A percentile compares a stretch with the other conserved stretches of the same genome.
Conservation (phyloP, 139 green algal species). For the Eudorina sp. region DNA sequence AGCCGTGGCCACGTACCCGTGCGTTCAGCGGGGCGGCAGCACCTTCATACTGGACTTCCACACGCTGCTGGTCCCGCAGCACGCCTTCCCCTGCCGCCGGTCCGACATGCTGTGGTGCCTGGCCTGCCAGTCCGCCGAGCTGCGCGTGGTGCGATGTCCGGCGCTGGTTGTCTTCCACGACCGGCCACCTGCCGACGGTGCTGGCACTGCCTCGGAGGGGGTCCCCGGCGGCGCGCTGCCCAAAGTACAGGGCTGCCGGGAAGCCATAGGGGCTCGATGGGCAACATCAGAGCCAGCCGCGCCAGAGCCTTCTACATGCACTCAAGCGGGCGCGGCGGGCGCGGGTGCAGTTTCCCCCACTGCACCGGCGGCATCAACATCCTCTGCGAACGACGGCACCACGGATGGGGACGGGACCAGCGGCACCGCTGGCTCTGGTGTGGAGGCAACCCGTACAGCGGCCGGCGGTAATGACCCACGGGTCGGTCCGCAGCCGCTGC, state of each 20-base stretch:
- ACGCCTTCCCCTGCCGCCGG: constrained; percentile 14
- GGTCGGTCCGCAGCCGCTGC: background rate
- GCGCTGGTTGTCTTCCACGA: constrained; percentile 32
- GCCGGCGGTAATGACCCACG: background rate
- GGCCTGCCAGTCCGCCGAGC: background rate
- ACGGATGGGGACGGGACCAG: background rate
- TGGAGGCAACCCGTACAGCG: background rate
- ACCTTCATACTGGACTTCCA: constrained; percentile 28
- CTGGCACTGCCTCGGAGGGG: background rate
- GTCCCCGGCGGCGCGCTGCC: background rate
- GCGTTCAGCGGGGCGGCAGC: constrained; percentile 35
- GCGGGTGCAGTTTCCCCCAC: background rate
- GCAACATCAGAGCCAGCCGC: background rate
- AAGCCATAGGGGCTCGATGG: background rate
- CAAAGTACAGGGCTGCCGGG: background rate
- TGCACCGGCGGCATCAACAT: background rate
- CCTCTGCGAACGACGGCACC: background rate
- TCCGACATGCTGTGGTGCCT: constrained; percentile 54
- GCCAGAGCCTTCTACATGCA: background rate
- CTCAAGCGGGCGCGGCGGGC: background rate
- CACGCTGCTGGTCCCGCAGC: constrained; percentile 29
- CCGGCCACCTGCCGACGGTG: background rate
- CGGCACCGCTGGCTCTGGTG: background rate
- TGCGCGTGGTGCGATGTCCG: constrained; percentile 31
- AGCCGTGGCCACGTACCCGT: background rate